These are phyloP conservation scores for Melaleuca alternifolia DNA, from an alignment of 345 rosid genomes.

Conservation along the genomic window DNA sequence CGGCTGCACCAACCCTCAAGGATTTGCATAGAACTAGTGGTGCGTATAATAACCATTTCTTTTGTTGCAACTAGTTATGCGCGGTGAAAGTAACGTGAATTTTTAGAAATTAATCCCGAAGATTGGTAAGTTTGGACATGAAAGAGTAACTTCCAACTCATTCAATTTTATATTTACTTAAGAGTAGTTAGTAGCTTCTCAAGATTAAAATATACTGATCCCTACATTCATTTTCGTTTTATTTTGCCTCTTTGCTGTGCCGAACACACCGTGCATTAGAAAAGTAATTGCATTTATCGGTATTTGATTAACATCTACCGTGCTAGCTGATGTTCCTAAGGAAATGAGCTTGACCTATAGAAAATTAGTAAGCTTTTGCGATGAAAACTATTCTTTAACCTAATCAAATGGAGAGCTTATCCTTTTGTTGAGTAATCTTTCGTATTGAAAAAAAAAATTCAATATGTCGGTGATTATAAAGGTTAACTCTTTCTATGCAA, in stretches of 20 bases:
- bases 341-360: not conserved
- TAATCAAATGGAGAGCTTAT: not conserved
- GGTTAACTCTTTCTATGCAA: not conserved
- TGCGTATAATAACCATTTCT: not conserved
- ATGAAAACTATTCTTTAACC: not conserved
- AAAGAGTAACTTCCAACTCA: not conserved
- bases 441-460: not conserved
- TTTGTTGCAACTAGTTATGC: not conserved
- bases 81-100: not conserved
- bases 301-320: not conserved
- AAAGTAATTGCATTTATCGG: not conserved
- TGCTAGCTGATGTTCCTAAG: not conserved
- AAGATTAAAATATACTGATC: not conserved
- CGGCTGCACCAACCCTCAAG: not conserved
- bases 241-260: not conserved
- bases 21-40: too few species aligned
- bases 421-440: not conserved
- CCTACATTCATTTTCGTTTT: not conserved
- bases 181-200: not conserved
- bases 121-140: too few species aligned
- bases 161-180: not conserved
- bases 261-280: not conserved
- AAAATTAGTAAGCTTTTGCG: not conserved
- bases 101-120: too few species aligned
- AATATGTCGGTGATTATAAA: not conserved